These are phyloP conservation scores for Sherardia arvensis DNA, from an alignment of 257 asterid genomes.

Conservation along the genomic window DNA sequence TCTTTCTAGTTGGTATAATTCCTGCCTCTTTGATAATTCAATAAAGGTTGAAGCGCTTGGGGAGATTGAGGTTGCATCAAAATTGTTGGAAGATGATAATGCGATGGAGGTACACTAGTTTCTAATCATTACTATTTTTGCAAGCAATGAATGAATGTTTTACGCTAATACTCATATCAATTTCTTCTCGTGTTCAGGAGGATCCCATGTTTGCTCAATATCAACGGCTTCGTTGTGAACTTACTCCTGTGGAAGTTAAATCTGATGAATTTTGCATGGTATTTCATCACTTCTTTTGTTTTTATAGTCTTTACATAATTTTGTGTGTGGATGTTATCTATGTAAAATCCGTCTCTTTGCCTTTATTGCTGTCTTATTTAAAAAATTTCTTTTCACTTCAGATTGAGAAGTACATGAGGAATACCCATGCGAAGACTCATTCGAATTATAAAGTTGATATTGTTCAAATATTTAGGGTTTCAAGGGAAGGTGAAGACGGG, in stretches of 20 bases:
- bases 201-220: conserved; percentile 81
- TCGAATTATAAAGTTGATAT: conserved; percentile 53
- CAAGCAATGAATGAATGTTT: neutral
- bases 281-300: conserved; percentile 8
- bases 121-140: neutral
- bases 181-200: conserved; percentile 23
- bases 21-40: conserved; percentile 14
- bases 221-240: conserved; percentile 66
- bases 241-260: conserved; percentile 53
- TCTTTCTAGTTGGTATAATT: neutral
- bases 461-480: conserved; percentile 63
- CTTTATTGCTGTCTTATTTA: conserved; percentile 8
- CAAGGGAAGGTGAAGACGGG: conserved; percentile 75
- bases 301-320: neutral
- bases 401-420: conserved; percentile 72
- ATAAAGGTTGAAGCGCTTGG: conserved; percentile 90
- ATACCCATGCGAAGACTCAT: conserved; percentile 91
- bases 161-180: neutral
- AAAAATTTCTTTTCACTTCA: conserved; percentile 20
- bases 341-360: neutral
- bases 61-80: conserved; percentile 88
- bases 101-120: conserved; percentile 46
- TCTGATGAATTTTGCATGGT: conserved; percentile 63
- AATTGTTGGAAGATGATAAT: conserved; percentile 55
- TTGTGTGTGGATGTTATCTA: neutral